Base-by-base conservation (phyloP, 1,139 yeast species). In the Wickerhamomyces sp. region DNA sequence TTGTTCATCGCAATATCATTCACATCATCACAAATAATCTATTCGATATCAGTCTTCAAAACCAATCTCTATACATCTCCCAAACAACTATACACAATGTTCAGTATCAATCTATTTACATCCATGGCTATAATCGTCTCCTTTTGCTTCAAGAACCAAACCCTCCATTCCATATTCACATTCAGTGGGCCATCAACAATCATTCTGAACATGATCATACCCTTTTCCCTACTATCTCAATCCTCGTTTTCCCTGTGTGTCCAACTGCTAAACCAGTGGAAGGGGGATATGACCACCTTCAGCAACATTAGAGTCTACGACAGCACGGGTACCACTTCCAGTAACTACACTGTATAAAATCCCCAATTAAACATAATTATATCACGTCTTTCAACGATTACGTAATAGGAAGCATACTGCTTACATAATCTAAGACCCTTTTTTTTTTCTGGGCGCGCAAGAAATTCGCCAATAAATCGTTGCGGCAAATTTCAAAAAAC, bases 41-140 rank as follows among this genome's bases (percentile, higher is more conserved):
- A 55, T 41, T 35, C 50, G 7, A 13, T 43, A 2, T 42, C 53
- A n/a, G 46, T 55, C 9, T 35, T 54, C 36, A 50, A 50, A 38
- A 55, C 58, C 2, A 49, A 48, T 34, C 47, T 56, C 5, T 53
- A 45, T 38, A 51, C 54, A 1, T 51, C 53, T 13, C 37, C 40
- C 29, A 38, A 32, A 18, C 31, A 26, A 23, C 40, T 31, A 15
- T 38, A 27, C 26, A 18, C 40, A 6, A 38, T 38, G 6, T 38
- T 38, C n/a, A 35, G 40, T 3, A 4, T 38, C 18, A 38, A 18
- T 29, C 13, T 31, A 10, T n/a, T 29, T 7, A 23, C 32, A 18
- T 38, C 34, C 11, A 13, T 18, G 13, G 11, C n/a, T 7, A 7
- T 32, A 7, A 10, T 38, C 5, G 10, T 38, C 14, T 31, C 40